A percentile compares a stretch with the other conserved stretches of the same genome.
Conservation (phyloP, 805 yeast genomes). For the Suhomyces sp. region DNA sequence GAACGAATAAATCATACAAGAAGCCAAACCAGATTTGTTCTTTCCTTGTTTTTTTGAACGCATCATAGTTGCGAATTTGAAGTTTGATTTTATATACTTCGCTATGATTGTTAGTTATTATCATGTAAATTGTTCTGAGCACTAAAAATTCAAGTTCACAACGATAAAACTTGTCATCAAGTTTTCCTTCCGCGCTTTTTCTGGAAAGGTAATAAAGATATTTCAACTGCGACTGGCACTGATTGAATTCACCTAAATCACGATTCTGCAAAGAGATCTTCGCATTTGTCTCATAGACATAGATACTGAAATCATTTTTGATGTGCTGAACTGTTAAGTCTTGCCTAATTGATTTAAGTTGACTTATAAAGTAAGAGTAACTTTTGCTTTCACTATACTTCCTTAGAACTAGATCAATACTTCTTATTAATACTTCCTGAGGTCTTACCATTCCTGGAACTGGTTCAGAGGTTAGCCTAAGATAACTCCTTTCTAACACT, state of each 20-base stretch:
- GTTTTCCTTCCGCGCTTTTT: constrained; percentile 27
- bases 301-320: constrained; percentile 68
- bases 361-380: constrained; percentile 82
- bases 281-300: constrained; percentile 83
- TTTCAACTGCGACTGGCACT: constrained; percentile 81
- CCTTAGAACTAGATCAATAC: constrained; percentile 51
- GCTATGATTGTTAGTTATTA: constrained; percentile 65
- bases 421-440: constrained; percentile 51
- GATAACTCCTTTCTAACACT: constrained; percentile 70
- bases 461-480: constrained; percentile 88
- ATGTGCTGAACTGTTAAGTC: constrained; percentile 91
- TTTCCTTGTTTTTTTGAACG: constrained; percentile 5
- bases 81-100: constrained; percentile 48
- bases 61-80: constrained; percentile 5
- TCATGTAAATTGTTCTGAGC: constrained; percentile 69
- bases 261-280: constrained; percentile 77
- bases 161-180: constrained; percentile 12
- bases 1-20: constrained; percentile 13
- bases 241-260: constrained; percentile 93
- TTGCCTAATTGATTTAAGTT: constrained; percentile 87
- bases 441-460: constrained; percentile 85
- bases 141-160: constrained; percentile 61
- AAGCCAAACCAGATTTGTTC: constrained; percentile 16
- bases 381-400: constrained; percentile 49
- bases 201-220: constrained; percentile 50